Conservation (phyloP, 2,329 filamentous ascomycete genomes). For the Trichoderma oligosporum region DNA sequence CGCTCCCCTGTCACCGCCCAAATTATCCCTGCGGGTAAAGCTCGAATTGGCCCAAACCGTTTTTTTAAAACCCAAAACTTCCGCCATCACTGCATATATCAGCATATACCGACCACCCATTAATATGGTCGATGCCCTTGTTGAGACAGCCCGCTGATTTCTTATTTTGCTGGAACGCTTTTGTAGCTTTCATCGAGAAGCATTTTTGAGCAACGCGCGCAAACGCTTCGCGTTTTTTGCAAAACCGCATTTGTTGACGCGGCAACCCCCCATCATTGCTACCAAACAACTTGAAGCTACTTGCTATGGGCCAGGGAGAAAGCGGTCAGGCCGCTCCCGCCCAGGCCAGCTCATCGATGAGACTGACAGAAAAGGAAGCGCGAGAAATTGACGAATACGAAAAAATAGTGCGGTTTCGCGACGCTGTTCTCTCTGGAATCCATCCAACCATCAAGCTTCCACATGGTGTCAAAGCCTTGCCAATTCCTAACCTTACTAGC, state of each 20-base stretch:
- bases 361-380: slow-evolving; percentile 44
- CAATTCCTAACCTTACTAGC: slow-evolving; percentile 17
- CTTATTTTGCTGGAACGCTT: neutral
- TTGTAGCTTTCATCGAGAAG: neutral
- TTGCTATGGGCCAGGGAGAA: slow-evolving; percentile 29
- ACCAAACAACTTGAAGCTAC: neutral
- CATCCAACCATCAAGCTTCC: slow-evolving; percentile 61
- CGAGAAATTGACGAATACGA: slow-evolving; percentile 67
- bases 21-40: neutral
- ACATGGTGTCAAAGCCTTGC: slow-evolving; percentile 34
- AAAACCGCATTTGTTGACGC: slow-evolving; percentile 3
- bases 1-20: slow-evolving; percentile 7
- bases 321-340: slow-evolving; percentile 20
- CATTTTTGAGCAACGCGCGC: neutral
- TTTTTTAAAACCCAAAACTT: neutral
- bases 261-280: neutral
- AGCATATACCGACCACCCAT: slow-evolving; percentile 5
- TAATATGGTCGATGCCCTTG: neutral
- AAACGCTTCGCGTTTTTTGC: neutral
- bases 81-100: neutral
- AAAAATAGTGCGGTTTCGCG: slow-evolving; percentile 75
- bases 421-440: slow-evolving; percentile 74
- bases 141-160: neutral
- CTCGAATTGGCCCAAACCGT: neutral
- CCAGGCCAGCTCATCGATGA: slow-evolving; percentile 25